Evolutionary conservation across 2,329 filamentous ascomycete genomes (phyloP), one percentile per base, ranked within the genome.

Genomic region (Dissoconium aciculare): DNA sequence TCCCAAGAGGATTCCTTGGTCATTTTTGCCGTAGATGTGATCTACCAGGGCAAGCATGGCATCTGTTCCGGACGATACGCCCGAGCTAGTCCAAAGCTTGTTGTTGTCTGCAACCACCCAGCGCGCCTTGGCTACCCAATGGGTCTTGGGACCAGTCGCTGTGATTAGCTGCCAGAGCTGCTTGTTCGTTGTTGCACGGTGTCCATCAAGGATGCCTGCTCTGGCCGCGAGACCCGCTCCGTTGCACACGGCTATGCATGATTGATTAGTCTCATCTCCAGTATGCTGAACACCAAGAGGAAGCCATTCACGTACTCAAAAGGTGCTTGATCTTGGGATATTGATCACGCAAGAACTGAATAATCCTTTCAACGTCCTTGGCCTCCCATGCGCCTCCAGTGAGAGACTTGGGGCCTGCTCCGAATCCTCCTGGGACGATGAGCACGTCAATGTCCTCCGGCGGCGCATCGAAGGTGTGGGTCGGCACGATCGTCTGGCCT

Each of bases 171-270:
- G 49, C 59, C 67, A 79, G 0, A 62, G 58, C 9, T 52, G 51
- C 52, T 80, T 81, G 47, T 80, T 81, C 9, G 70, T 75, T 2
- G 77, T 81, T 3, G 74, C 77, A n/a, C 60, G 54, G 36, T 56
- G 59, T 1, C 69, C 67, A 37, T 79, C 64, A 14, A 82, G 49
- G 2, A 78, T 51, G 0, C 75, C 75, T 0, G 72, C 58, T 26
- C 58, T 54, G 0, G 74, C 75, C 0, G 69, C 60, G 3, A 78
- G 51, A 2, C 64, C 64, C 4, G 69, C 60, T 0, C 76, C 76
- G 2, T 72, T 81, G 50, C 77, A 81, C 3, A 81, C 63, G 0
- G 73, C 75, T 26, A 80, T 56, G 8, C 76, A 43, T 38, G 67
- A 67, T 37, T 63, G 53, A 15, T 74, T 45, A 3, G 48, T 49